Conservation (phyloP, 2,329 filamentous ascomycete species). For the Beauveria brongniartii region DNA sequence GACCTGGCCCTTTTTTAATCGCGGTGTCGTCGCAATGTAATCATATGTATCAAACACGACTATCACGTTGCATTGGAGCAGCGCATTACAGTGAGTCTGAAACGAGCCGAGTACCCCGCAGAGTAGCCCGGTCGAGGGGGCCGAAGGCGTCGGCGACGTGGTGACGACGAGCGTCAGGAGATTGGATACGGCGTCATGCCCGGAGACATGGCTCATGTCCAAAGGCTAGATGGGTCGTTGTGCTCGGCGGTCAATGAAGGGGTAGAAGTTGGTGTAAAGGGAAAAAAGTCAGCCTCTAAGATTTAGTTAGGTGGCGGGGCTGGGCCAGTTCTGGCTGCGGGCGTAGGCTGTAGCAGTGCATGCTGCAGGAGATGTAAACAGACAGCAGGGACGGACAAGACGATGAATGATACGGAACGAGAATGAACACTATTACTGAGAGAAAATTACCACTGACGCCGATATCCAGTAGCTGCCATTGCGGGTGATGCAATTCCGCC, state of each 20-base stretch:
- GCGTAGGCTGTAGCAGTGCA: background rate
- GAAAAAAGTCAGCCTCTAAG: background rate
- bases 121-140: conserved; percentile 44
- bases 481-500: background rate
- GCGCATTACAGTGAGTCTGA: conserved; percentile 29
- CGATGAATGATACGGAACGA: background rate
- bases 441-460: too few species aligned
- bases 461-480: background rate
- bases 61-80: conserved; percentile 36
- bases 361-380: background rate
- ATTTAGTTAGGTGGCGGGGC: background rate
- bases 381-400: background rate
- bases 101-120: conserved; percentile 39
- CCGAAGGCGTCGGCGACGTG: conserved; percentile 47
- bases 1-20: conserved; percentile 47
- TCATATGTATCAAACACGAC: conserved; percentile 47
- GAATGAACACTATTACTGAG: too few species aligned
- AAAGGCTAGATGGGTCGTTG: background rate
- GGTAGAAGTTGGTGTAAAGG: background rate
- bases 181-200: background rate
- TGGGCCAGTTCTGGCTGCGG: background rate
- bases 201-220: conserved; percentile 5
- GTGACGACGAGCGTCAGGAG: conserved; percentile 36
- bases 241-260: background rate
- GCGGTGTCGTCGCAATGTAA: conserved; percentile 31